Evolutionary conservation across 805 yeast genomes (phyloP).

Genomic region (Cyberlindnera subsufficiens): DNA sequence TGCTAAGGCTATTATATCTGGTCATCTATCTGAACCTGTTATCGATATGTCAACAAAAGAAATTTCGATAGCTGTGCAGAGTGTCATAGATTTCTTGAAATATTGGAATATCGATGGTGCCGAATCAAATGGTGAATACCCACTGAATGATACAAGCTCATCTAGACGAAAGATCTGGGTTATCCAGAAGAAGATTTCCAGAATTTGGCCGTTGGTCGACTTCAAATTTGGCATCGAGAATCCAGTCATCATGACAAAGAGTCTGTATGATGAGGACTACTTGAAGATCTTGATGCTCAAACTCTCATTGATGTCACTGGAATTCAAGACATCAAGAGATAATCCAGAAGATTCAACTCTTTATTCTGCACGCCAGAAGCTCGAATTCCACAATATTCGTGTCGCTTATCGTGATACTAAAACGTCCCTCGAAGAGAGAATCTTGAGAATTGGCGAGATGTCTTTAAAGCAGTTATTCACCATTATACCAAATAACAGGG

Average conservation of each 20-base stretch:
- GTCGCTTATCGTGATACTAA: slow-evolving; percentile 15
- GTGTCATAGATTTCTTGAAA: slow-evolving; percentile 17
- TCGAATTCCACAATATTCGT: slow-evolving; percentile 11
- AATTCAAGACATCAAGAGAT: slow-evolving; percentile 9
- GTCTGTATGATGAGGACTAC: slow-evolving; percentile 24
- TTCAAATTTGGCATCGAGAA: slow-evolving; percentile 34
- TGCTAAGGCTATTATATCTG: slow-evolving; percentile 31
- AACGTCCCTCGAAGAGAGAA: slow-evolving; percentile 3
- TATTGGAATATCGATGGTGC: slow-evolving; percentile 1
- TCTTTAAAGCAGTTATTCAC: slow-evolving; percentile 10
- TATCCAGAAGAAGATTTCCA: slow-evolving; percentile 11
- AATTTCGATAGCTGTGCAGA: slow-evolving; percentile 27
- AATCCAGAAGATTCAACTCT: slow-evolving; percentile 18
- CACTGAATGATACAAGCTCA: not conserved
- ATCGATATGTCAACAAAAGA: slow-evolving; percentile 38
- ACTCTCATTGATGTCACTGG: slow-evolving; percentile 19
- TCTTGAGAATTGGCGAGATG: slow-evolving; percentile 12
- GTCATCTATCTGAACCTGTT: slow-evolving; percentile 37
- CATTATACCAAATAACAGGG: slow-evolving; percentile 9
- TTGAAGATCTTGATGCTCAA: slow-evolving; percentile 26
- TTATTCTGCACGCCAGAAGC: slow-evolving; percentile 8
- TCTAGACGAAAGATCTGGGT: slow-evolving; percentile 4
- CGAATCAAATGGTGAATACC: not conserved
- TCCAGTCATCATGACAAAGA: slow-evolving; percentile 29
- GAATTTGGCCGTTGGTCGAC: slow-evolving; percentile 29